Evolutionary conservation across 2,329 filamentous ascomycete species (phyloP).

Genomic region (Lasiodiplodia theobromae): DNA sequence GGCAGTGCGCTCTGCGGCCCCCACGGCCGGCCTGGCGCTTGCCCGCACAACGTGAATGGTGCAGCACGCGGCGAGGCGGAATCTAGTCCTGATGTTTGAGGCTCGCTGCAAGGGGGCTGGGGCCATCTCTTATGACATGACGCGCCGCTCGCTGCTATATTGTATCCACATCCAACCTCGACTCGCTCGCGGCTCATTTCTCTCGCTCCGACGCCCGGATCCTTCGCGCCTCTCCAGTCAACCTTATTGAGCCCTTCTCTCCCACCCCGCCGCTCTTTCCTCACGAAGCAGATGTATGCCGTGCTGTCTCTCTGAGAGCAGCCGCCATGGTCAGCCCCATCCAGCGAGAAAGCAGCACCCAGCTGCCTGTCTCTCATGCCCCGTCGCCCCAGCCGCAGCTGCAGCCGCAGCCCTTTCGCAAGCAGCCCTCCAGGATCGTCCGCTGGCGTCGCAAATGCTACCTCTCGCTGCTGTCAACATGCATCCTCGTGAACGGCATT

Average conservation of each 20-base stretch:
- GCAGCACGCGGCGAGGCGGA: background rate
- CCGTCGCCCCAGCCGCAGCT: background rate
- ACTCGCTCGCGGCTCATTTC: background rate
- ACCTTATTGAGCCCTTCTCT: background rate
- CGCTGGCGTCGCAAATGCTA: slow-evolving; percentile 16
- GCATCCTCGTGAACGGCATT: slow-evolving; percentile 14
- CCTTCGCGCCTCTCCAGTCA: slow-evolving; percentile 11
- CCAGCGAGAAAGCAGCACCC: slow-evolving; percentile 10
- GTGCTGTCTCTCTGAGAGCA: background rate
- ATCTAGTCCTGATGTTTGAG: background rate
- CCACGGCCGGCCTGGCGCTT: slow-evolving; percentile 11
- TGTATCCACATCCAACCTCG: background rate
- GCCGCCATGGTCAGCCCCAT: slow-evolving; percentile 20
- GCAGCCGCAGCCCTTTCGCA: background rate
- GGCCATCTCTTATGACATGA: background rate
- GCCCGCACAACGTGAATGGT: background rate
- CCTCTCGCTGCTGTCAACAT: background rate
- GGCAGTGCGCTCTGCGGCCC: slow-evolving; percentile 1
- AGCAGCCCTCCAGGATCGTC: background rate
- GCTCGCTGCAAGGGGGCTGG: slow-evolving; percentile 16
- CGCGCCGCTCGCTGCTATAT: slow-evolving; percentile 2
- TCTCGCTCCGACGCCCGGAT: background rate
- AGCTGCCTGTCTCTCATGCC: slow-evolving; percentile 1
- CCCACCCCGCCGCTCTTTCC: background rate
- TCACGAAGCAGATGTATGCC: slow-evolving; percentile 5